Conservation (phyloP, 495 filamentous ascomycete species). For the Glarea lozoyensis region DNA sequence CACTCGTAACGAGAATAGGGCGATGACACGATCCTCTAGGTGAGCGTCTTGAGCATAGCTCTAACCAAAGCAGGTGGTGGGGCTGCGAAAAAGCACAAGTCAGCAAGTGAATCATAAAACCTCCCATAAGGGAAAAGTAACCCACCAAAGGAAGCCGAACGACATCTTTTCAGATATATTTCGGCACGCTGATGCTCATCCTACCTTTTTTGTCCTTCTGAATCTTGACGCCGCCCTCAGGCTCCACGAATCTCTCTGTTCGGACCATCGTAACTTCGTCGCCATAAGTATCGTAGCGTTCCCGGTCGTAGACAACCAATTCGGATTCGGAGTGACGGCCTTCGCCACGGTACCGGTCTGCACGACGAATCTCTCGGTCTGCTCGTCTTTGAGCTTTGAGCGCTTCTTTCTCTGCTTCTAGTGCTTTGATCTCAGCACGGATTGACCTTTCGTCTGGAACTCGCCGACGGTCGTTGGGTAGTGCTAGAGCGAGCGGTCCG, state of each 20-base stretch:
- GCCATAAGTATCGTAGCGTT: constrained; percentile 26
- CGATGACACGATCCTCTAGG: too few relatives aligned
- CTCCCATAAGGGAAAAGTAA: constrained; percentile 9
- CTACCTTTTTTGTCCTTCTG: constrained; percentile 84
- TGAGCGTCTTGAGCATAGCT: constrained; percentile 71
- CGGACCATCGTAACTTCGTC: constrained; percentile 48
- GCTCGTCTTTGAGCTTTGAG: constrained; percentile 27
- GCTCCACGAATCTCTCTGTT: constrained; percentile 42
- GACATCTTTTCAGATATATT: constrained; percentile 31
- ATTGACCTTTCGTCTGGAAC: constrained; percentile 16
- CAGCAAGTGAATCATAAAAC: constrained; percentile 6
- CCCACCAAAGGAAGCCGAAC: constrained; percentile 20
- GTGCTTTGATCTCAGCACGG: constrained; percentile 33
- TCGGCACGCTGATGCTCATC: constrained; percentile 58
- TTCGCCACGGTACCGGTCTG: constrained; percentile 12
- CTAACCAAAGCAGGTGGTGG: constrained; percentile 56
- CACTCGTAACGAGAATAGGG: too few relatives aligned
- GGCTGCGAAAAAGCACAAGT: constrained; percentile 27
- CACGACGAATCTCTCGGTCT: constrained; percentile 34
- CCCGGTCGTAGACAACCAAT: constrained; percentile 34
- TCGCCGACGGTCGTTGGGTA: constrained; percentile 9
- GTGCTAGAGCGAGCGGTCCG: constrained; percentile 15
- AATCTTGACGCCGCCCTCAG: constrained; percentile 51
- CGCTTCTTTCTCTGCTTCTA: constrained; percentile 24
- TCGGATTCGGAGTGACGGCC: constrained; percentile 25